phyloP scores from a whole-genome alignment of 768 basidiomycete genomes.

The Psilocybe azurescens region DNA sequence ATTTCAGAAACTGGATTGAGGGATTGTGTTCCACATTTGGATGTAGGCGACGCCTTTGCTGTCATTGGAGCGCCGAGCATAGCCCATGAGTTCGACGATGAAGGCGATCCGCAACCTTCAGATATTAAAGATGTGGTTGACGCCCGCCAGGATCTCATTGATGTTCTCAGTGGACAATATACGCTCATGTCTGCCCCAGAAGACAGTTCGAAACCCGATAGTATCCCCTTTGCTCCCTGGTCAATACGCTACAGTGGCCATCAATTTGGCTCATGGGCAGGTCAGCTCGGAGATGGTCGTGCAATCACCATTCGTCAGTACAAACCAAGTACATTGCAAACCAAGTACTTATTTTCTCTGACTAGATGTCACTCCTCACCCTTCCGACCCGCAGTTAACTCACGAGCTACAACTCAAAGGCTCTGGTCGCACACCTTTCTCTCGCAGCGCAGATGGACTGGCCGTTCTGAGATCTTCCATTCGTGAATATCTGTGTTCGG shows the following conservation, averaged over 20 bases:
- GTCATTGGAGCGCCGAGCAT: slow-evolving; percentile 68
- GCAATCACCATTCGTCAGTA: slow-evolving; percentile 80
- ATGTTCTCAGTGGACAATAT: slow-evolving; percentile 80
- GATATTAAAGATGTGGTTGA: slow-evolving; percentile 39
- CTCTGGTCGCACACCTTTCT: slow-evolving; percentile 92
- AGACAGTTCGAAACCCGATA: slow-evolving; percentile 16
- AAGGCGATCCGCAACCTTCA: slow-evolving; percentile 37
- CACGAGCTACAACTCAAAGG: slow-evolving; percentile 97
- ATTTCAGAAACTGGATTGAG: slow-evolving; percentile 69
- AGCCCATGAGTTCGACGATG: slow-evolving; percentile 40
- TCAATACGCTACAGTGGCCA: slow-evolving; percentile 91
- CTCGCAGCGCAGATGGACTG: slow-evolving; percentile 90
- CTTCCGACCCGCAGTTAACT: slow-evolving; percentile 51
- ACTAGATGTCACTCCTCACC: slow-evolving; percentile 80
- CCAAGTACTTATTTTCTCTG: slow-evolving; percentile 1
- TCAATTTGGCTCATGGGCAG: slow-evolving; percentile 90
- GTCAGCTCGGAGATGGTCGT: slow-evolving; percentile 94
- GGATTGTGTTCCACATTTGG: slow-evolving; percentile 84
- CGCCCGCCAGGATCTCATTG: slow-evolving; percentile 74
- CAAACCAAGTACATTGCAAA: not conserved
- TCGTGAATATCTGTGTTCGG: slow-evolving; percentile 91
- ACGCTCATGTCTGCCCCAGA: slow-evolving; percentile 59
- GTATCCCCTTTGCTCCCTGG: slow-evolving; percentile 72
- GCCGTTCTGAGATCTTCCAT: slow-evolving; percentile 95
- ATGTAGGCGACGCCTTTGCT: slow-evolving; percentile 84